Conservation (phyloP, 805 yeast genomes). For the Ogataea saltuana region DNA sequence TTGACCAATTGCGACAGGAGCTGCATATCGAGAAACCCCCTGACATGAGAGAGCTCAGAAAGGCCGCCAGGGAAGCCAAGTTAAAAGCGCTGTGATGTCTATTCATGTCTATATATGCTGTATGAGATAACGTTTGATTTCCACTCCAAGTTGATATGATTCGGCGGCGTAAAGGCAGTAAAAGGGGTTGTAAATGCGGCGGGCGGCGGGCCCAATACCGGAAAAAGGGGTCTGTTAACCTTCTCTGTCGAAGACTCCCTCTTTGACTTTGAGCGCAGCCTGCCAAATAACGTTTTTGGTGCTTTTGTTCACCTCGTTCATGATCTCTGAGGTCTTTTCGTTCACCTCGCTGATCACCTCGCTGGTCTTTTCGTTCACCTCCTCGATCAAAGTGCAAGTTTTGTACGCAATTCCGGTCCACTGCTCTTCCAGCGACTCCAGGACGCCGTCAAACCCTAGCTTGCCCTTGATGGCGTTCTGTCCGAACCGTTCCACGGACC, state of each 20-base stretch:
- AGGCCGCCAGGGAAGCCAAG: slow-evolving; percentile 30
- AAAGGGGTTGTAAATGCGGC: too few relatives aligned
- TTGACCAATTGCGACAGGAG: slow-evolving; percentile 67
- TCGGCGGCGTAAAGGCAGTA: slow-evolving; percentile 1
- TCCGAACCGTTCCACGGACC: slow-evolving; percentile 86
- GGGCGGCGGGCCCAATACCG: too few relatives aligned
- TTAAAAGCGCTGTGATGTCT: slow-evolving; percentile 5
- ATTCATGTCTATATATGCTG: slow-evolving; percentile 2
- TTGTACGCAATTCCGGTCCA: slow-evolving; percentile 30
- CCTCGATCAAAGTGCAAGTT: slow-evolving; percentile 21
- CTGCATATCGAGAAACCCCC: slow-evolving; percentile 78
- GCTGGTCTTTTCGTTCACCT: slow-evolving; percentile 30
- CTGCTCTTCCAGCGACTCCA: slow-evolving; percentile 49
- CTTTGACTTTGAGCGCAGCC: slow-evolving; percentile 18
- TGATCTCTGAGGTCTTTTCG: slow-evolving; percentile 26
- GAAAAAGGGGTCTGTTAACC: not conserved
- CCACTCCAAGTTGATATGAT: too few relatives aligned
- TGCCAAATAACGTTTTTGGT: slow-evolving; percentile 19
- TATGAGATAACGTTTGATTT: slow-evolving; percentile 4
- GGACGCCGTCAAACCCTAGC: slow-evolving; percentile 79
- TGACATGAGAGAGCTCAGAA: slow-evolving; percentile 69
- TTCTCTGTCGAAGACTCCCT: slow-evolving; percentile 10
- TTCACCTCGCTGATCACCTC: slow-evolving; percentile 28
- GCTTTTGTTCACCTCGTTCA: slow-evolving; percentile 29
- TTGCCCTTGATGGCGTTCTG: slow-evolving; percentile 86